Evolutionary conservation across 169 alveolate species (phyloP), one percentile per base, ranked within the genome.

Genomic region (Miamiensis avidus): DNA sequence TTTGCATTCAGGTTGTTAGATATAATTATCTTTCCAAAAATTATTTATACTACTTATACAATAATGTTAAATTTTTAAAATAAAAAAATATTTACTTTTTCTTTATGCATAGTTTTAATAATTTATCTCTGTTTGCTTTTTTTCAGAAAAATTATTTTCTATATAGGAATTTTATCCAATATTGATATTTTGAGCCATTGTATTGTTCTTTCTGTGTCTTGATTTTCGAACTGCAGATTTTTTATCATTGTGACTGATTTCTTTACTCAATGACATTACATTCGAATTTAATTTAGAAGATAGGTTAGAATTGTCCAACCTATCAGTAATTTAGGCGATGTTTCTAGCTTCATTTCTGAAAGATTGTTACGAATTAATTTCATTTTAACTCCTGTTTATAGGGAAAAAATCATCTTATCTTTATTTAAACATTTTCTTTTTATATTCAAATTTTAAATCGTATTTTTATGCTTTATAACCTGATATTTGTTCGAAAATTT

Each of bases 391-490:
- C 81, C 26, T 29, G 34, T 32, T 33, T 33, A n/a, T n/a, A n/a
- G n/a, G n/a, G 65, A 74, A 28, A 74, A 31, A 34, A 27, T 31
- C 34, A 74, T 73, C n/a, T 28, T 74, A 31, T 29, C 65, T 34
- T 31, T 82, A 32, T 74, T 82, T 82, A 72, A 34, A 74, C 31
- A 81, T 75, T 75, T 82, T 75, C 30, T 85, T 33, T 74, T 82
- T 84, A 31, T 83, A 73, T 15, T 65, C 0, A 34, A 88, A 74
- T 64, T 88, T 88, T 20, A 94, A 88, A 86, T 89, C 93, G 86
- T 89, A 94, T 84, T 92, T 93, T 34, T 89, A 81, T n/a, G 95
- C 91, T 25, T 76, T 82, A 32, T 82, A 90, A 0, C 90, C 93
- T 76, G 86, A 83, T 6, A 94, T 82, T 73, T 83, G 85, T 78